Conservation (phyloP, 768 basidiomycete genomes). For the Royoungia palumana region DNA sequence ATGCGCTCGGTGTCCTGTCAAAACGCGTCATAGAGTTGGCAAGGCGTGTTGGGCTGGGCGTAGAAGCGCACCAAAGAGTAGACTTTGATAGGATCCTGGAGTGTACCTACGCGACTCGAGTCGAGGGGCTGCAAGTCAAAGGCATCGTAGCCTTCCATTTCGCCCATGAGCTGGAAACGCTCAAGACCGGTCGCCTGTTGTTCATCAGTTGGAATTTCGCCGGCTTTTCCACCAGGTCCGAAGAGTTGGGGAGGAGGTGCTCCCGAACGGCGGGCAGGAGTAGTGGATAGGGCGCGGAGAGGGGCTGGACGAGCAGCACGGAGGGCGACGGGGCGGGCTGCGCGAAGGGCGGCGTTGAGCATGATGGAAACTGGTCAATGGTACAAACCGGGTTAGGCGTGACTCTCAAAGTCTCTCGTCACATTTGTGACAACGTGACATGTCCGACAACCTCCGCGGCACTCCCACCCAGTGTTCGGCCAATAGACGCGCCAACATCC, state of each 20-base stretch:
- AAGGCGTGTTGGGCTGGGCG: neutral
- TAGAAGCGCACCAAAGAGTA: conserved; percentile 68
- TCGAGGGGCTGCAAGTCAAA: conserved; percentile 89
- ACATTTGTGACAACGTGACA: conserved; percentile 22
- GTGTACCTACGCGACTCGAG: conserved; percentile 81
- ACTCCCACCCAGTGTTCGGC: no score
- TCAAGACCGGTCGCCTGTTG: conserved; percentile 96
- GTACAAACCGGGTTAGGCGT: conserved; percentile 27
- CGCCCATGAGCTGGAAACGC: conserved; percentile 88
- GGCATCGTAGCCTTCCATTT: conserved; percentile 81
- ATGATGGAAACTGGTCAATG: conserved; percentile 21
- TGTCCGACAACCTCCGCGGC: no score
- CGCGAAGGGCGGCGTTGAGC: conserved; percentile 27
- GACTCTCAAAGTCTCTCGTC: conserved; percentile 24
- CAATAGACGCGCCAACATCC: no score
- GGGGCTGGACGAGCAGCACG: conserved; percentile 23
- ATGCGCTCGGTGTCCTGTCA: conserved; percentile 74
- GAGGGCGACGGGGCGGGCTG: conserved; percentile 24
- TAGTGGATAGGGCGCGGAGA: conserved; percentile 58
- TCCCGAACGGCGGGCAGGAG: conserved; percentile 53
- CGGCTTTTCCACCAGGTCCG: conserved; percentile 68
- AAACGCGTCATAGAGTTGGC: conserved; percentile 1
- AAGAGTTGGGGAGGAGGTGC: conserved; percentile 63
- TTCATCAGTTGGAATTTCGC: conserved; percentile 77
- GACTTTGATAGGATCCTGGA: conserved; percentile 82